These are phyloP conservation scores for Ustilago cynodontis DNA, from an alignment of 1,284 basidiomycete species.

Conservation along the genomic window DNA sequence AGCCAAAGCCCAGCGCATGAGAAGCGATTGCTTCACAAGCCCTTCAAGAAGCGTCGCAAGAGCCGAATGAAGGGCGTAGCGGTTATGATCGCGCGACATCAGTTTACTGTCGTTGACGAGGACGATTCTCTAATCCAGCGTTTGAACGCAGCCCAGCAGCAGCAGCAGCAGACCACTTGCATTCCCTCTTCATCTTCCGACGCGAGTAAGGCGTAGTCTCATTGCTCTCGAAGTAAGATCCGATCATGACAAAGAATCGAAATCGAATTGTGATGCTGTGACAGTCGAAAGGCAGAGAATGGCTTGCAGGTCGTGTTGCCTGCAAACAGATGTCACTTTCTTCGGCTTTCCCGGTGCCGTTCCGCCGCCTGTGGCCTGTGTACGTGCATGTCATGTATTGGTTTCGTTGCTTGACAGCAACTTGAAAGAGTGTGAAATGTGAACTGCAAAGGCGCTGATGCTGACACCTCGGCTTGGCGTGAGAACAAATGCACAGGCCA, in stretches of 20 bases:
- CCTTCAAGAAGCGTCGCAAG: conserved; percentile 35
- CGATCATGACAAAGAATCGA: neutral
- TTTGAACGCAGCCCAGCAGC: neutral
- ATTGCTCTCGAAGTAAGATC: neutral
- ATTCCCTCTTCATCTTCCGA: neutral
- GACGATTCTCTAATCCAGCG: conserved; percentile 36
- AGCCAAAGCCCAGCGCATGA: conserved; percentile 1
- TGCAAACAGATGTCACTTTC: neutral
- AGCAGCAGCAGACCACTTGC: neutral
- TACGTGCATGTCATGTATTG: neutral
- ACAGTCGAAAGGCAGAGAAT: neutral
- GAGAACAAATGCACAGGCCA: conserved; percentile 15
- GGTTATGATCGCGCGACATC: conserved; percentile 33
- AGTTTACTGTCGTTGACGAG: conserved; percentile 45
- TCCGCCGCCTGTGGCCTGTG: conserved; percentile 2
- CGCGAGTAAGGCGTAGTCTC: neutral
- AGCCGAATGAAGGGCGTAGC: conserved; percentile 42
- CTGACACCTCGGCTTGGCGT: conserved; percentile 3
- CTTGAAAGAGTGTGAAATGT: neutral
- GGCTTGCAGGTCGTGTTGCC: neutral
- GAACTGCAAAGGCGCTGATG: neutral
- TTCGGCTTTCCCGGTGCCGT: neutral
- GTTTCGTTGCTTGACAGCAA: conserved; percentile 1
- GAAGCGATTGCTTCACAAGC: conserved; percentile 24
- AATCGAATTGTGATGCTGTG: neutral